Evolutionary conservation across 331 rosid species (phyloP), one percentile per base, ranked within the genome.

Genomic region (Quercus phellos): DNA sequence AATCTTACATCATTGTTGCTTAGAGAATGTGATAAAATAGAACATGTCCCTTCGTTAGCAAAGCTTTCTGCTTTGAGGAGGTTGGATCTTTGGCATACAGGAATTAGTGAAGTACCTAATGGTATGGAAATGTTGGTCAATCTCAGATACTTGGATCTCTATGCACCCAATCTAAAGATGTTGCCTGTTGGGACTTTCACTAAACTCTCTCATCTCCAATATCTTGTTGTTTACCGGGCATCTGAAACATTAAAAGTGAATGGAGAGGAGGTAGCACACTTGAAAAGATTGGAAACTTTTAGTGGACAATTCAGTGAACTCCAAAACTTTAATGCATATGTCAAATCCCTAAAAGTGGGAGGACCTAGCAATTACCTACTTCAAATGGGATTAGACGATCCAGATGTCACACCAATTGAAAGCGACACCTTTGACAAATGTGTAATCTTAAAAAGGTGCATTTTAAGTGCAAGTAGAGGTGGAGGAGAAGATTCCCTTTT

Each of bases 101-200:
- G 59, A 8, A 56, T 77, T 54, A 17, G 3, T 16, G 75, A 77
- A 24, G 75, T 77, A 54, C 81, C 81, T 16, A 66, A 70, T 1
- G 81, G 81, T 24, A 69, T 77, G 70, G 76, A 77, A 46, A 70
- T 35, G 59, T 16, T 77, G 81, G 50, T 55, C 55, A 38, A 69
- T 1, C 64, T 68, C 58, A 58, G 70, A 38, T 51, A 68, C 70
- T 58, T 68, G 43, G 64, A 68, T 46, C 43, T 55, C 43, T 35
- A 17, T 55, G 64, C 42, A 21, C 42, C 68, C 35, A 77, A 35
- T 53, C 24, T 69, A 14, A 53, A 69, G 19, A 32, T 54, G 29
- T 18, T 68, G 1, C 81, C 81, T 4, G 59, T 21, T 32, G 70
- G 76, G 16, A 22, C 42, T 70, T 21, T 70, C 17, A 14, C 59